These are phyloP conservation scores for Hypoxylon cercidicola DNA, from an alignment of 495 filamentous ascomycete species.

Conservation along the genomic window DNA sequence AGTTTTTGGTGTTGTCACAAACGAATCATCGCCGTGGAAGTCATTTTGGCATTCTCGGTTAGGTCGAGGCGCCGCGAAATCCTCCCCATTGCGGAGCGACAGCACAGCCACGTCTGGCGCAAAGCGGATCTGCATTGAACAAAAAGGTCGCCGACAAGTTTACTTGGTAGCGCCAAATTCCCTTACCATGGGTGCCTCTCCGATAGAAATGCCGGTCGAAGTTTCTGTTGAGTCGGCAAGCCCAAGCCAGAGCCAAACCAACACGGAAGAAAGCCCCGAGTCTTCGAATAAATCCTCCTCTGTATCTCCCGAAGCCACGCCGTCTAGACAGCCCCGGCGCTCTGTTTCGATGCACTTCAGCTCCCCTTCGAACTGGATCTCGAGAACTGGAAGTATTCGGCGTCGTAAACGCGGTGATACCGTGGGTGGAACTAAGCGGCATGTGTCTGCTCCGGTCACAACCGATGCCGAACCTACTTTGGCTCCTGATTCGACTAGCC, in stretches of 20 bases:
- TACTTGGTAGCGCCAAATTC: conserved; percentile 38
- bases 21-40: conserved; percentile 50
- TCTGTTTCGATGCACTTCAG: conserved; percentile 66
- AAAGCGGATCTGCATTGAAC: conserved; percentile 40
- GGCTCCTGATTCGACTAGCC: neutral
- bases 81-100: conserved; percentile 33
- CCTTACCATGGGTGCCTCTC: conserved; percentile 29
- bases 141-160: conserved; percentile 27
- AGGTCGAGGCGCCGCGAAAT: conserved; percentile 24
- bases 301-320: conserved; percentile 41
- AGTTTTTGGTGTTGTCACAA: conserved; percentile 10
- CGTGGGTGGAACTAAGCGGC: conserved; percentile 53
- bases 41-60: conserved; percentile 58
- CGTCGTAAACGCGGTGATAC: conserved; percentile 55
- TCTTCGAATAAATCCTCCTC: conserved; percentile 38
- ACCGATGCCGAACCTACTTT: conserved; percentile 19
- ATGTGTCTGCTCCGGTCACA: conserved; percentile 56
- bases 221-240: conserved; percentile 4
- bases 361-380: conserved; percentile 61
- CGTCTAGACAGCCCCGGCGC: conserved; percentile 55
- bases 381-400: conserved; percentile 60
- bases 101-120: conserved; percentile 12
- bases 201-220: conserved; percentile 24
- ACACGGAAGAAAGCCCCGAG: conserved; percentile 34
- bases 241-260: conserved; percentile 12